These are phyloP conservation scores for Besnoitia besnoiti DNA, from an alignment of 169 alveolate species.

Conservation along the genomic window DNA sequence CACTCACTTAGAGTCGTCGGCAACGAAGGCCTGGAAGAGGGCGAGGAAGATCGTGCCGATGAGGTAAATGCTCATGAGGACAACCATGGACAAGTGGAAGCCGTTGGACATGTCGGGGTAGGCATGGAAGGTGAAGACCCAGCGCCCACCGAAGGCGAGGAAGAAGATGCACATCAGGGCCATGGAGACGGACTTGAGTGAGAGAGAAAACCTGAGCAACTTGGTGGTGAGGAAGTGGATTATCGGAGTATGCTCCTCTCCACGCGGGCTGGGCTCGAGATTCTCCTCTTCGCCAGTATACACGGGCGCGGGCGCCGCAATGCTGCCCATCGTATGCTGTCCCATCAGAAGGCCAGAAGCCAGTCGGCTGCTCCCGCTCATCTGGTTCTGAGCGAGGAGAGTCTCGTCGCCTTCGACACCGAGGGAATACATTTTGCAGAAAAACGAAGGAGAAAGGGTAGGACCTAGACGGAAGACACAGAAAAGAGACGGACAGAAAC, in stretches of 20 bases:
- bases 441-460: background rate
- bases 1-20: slow-evolving; percentile 82
- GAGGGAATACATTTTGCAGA: slow-evolving; percentile 46
- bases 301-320: background rate
- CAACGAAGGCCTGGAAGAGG: slow-evolving; percentile 86
- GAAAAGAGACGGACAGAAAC: background rate
- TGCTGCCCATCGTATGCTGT: background rate
- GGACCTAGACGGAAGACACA: background rate
- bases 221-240: slow-evolving; percentile 83
- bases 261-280: slow-evolving; percentile 83
- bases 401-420: slow-evolving; percentile 70
- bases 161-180: slow-evolving; percentile 83
- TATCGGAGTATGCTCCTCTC: slow-evolving; percentile 85
- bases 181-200: slow-evolving; percentile 81
- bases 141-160: slow-evolving; percentile 88
- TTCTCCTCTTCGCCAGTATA: slow-evolving; percentile 32
- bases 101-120: slow-evolving; percentile 85
- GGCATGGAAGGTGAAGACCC: slow-evolving; percentile 84
- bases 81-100: slow-evolving; percentile 83
- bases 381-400: slow-evolving; percentile 31
- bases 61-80: slow-evolving; percentile 83
- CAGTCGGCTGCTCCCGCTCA: background rate
- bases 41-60: slow-evolving; percentile 83
- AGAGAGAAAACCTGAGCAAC: slow-evolving; percentile 81
- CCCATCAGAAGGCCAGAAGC: background rate